phyloP scores from a whole-genome alignment of 495 filamentous ascomycete genomes.

The Penicillium simplicissimum region DNA sequence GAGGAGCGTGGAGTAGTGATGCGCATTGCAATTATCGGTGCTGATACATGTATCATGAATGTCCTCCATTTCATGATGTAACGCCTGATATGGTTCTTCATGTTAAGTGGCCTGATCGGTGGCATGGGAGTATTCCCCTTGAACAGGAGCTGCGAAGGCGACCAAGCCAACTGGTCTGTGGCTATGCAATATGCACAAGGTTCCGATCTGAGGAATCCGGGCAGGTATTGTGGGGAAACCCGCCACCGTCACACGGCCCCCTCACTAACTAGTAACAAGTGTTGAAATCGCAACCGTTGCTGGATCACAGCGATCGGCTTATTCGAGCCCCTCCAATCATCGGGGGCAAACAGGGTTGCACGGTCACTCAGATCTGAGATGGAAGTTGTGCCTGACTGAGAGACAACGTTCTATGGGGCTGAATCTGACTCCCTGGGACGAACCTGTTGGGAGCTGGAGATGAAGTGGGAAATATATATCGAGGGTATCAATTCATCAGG shows the following conservation, averaged over 20 bases:
- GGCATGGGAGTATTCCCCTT: neutral
- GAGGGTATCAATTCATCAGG: too few relatives aligned
- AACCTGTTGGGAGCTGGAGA: neutral
- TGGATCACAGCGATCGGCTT: conserved; percentile 8
- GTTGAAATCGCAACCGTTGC: conserved; percentile 18
- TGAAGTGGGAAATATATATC: neutral
- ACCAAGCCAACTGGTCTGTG: neutral
- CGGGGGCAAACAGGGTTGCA: neutral
- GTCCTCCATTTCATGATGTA: neutral
- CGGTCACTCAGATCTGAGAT: conserved; percentile 15
- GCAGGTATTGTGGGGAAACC: conserved; percentile 10
- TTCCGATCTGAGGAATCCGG: conserved; percentile 17
- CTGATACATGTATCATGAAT: neutral
- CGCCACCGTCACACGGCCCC: conserved; percentile 19
- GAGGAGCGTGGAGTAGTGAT: neutral
- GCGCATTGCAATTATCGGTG: neutral
- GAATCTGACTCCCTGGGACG: neutral
- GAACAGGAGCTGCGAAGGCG: neutral
- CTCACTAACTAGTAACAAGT: neutral
- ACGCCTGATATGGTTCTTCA: neutral
- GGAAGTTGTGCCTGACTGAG: neutral
- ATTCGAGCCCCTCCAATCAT: conserved; percentile 5
- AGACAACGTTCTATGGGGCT: conserved; percentile 4
- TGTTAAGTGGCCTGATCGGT: neutral
- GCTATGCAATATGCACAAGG: conserved; percentile 7